Base-by-base conservation (phyloP, 805 yeast species). In the Trichomonascus vanleenenianus region DNA sequence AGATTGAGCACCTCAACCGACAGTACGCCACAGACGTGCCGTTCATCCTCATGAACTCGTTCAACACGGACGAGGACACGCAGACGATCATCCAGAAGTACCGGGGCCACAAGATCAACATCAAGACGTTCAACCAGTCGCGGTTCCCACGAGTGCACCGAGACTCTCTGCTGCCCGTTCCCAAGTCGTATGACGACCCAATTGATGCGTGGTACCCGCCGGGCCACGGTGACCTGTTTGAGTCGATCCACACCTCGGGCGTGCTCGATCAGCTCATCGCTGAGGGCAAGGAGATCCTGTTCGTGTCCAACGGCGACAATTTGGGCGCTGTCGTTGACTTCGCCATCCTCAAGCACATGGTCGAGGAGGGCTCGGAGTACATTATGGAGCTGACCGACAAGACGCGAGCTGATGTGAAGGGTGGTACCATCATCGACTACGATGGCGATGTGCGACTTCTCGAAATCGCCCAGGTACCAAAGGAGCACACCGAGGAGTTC, bases 191-290 rank as follows among this genome's bases (percentile, higher is more conserved):
- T 53, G 81, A 82, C 50, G 95, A 87, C 59, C 73, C 74, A 37
- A 74, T 85, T 56, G 91, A 86, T 59, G 74, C 85, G 47, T 93
- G 98, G 98, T 93, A 93, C 65, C 98, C 98, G 42, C 98, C 98
- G n/a, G 98, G 98, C 44, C 98, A 93, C 67, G 98, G 98, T 70
- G 98, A 93, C 70, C 72, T 93, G 65, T 93, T 89, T 56, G 98
- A 93, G 71, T 73, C 93, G 18, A 73, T 93, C 61, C 81, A 84
- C 49, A 79, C 85, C 47, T 82, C 95, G 10, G 98, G 98, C 50
- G 93, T 91, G 62, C 75, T 93, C 55, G 97, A 93, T 50, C 79
- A 83, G 50, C 76, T 93, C 54, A 73, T 93, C 52, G 86, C 82
- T 44, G 91, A 86, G 63, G 98, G 98, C 56, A 87, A 93, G 73